A percentile compares a stretch with the other conserved stretches of the same genome.
Conservation (phyloP, 805 yeast species). For the Candida multigemmis region DNA sequence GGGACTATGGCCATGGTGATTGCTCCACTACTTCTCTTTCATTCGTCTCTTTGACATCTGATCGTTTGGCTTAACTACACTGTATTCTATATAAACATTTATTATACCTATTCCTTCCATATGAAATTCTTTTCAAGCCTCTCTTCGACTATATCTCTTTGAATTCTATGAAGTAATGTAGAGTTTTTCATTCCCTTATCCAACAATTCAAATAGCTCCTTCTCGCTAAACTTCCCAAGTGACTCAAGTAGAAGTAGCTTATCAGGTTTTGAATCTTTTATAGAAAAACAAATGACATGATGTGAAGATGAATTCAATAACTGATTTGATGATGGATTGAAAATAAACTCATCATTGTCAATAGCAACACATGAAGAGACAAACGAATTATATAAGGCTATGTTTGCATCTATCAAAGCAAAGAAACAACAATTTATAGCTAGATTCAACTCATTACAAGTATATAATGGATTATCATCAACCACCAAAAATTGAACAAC, state of each 20-base stretch:
- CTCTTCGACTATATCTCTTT: slow-evolving; percentile 36
- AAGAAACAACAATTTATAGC: slow-evolving; percentile 65
- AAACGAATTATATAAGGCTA: slow-evolving; percentile 58
- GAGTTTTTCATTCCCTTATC: slow-evolving; percentile 42
- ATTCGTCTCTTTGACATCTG: no score
- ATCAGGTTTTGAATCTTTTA: slow-evolving; percentile 39
- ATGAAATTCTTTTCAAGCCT: slow-evolving; percentile 46
- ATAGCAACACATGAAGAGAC: slow-evolving; percentile 36
- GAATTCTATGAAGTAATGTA: slow-evolving; percentile 30
- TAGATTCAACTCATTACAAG: slow-evolving; percentile 50
- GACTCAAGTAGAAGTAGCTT: slow-evolving; percentile 66
- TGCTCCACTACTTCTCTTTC: no score
- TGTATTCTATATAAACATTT: neutral
- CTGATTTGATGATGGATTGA: slow-evolving; percentile 39
- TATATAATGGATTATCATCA: slow-evolving; percentile 10
- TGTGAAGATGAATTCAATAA: slow-evolving; percentile 41
- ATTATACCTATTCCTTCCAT: slow-evolving; percentile 34
- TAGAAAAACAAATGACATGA: slow-evolving; percentile 57
- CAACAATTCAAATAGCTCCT: slow-evolving; percentile 43
- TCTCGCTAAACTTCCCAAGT: slow-evolving; percentile 57
- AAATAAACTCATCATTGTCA: slow-evolving; percentile 12
- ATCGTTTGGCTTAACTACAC: no score
- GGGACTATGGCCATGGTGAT: no score
- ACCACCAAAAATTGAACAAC: slow-evolving; percentile 26
- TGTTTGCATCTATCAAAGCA: slow-evolving; percentile 75